These are phyloP conservation scores for Massariosphaeria phaeospora DNA, from an alignment of 495 filamentous ascomycete species.

Conservation along the genomic window DNA sequence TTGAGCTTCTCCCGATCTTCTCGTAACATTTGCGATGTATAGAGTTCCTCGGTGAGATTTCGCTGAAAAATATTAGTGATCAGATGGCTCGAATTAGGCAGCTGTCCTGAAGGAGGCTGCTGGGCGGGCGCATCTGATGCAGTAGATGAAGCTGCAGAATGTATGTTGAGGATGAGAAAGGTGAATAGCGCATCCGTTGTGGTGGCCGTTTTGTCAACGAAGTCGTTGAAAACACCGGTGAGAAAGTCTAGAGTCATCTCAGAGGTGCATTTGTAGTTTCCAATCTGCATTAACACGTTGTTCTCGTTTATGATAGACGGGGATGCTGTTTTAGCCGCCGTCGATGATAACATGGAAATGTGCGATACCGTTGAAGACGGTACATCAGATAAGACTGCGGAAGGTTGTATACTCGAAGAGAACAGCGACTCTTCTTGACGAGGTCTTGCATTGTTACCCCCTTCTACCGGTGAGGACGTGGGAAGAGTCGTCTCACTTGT, in stretches of 20 bases:
- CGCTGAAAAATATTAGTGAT: constrained; percentile 37
- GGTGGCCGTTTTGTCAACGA: constrained; percentile 46
- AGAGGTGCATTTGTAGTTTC: constrained; percentile 54
- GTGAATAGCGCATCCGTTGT: constrained; percentile 45
- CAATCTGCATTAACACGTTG: constrained; percentile 44
- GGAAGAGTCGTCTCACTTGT: too few species aligned
- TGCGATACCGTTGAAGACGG: background rate
- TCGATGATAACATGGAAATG: background rate
- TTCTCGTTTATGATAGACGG: constrained; percentile 4
- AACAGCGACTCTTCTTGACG: background rate
- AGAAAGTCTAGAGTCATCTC: constrained; percentile 47
- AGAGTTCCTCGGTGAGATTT: constrained; percentile 49
- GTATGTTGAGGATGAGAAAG: constrained; percentile 55
- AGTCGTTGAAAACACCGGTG: constrained; percentile 46
- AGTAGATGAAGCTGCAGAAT: constrained; percentile 48
- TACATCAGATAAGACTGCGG: background rate
- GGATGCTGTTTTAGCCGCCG: background rate
- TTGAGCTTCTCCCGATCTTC: constrained; percentile 54
- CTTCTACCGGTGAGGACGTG: background rate
- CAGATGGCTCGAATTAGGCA: constrained; percentile 28
- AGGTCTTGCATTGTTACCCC: background rate
- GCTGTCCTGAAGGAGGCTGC: constrained; percentile 40
- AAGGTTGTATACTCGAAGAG: too few species aligned
- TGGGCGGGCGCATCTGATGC: constrained; percentile 39
- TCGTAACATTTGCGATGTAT: constrained; percentile 47